These are phyloP conservation scores for Vitis vinifera DNA, from an alignment of 164 flowering plant species.

Conservation along the genomic window DNA sequence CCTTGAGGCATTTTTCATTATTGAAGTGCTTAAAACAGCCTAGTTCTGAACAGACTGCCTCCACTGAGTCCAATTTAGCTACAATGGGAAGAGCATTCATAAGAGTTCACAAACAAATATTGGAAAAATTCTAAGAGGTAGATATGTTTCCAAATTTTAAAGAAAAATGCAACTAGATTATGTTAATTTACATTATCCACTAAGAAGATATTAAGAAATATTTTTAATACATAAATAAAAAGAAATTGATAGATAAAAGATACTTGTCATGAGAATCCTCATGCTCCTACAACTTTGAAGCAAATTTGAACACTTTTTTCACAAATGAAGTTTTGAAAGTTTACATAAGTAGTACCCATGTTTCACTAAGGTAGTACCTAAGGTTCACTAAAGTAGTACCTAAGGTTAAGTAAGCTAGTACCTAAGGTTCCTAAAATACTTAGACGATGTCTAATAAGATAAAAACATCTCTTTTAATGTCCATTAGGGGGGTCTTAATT, in stretches of 20 bases:
- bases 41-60: conserved; percentile 72
- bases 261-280: conserved; percentile 79
- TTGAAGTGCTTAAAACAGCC: conserved; percentile 71
- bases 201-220: no score
- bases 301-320: conserved; percentile 68
- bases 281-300: conserved; percentile 65
- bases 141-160: neutral
- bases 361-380: no score
- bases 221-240: neutral
- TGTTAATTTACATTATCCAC: no score
- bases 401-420: no score
- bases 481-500: no score
- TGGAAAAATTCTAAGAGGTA: neutral
- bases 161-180: neutral
- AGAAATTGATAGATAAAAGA: neutral
- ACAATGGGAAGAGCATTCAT: conserved; percentile 16
- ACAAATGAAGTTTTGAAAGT: no score
- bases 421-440: no score
- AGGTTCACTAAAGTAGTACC: no score
- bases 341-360: no score
- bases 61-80: conserved; percentile 71
- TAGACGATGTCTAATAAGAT: no score
- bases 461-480: no score
- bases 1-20: conserved; percentile 68
- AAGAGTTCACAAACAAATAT: neutral